Evolutionary conservation across 2,329 filamentous ascomycete genomes (phyloP).

Genomic region (Fusarium longipes): DNA sequence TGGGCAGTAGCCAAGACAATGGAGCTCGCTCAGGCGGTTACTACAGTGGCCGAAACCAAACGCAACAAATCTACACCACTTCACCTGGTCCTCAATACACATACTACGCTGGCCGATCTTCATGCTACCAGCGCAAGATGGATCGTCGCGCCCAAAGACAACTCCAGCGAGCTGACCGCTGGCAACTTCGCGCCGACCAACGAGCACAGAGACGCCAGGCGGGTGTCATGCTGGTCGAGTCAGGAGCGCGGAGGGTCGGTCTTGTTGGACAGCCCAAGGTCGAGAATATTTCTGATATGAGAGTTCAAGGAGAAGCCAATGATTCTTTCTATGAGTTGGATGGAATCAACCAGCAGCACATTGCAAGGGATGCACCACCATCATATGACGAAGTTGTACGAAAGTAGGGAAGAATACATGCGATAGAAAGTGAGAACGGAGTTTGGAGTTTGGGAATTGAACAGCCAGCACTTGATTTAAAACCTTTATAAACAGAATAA

Average conservation of each 20-base stretch:
- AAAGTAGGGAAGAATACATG: conserved; percentile 14
- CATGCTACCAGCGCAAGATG: conserved; percentile 24
- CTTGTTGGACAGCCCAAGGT: background rate
- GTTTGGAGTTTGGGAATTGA: background rate
- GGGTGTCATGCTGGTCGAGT: conserved; percentile 4
- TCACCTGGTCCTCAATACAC: background rate
- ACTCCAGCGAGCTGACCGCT: conserved; percentile 37
- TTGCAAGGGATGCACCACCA: conserved; percentile 31
- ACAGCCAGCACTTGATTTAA: background rate
- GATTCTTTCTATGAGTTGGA: conserved; percentile 19
- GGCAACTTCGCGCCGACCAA: conserved; percentile 38
- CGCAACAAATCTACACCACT: background rate
- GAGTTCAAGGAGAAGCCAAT: background rate
- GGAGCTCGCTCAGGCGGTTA: conserved; percentile 1
- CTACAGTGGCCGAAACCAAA: background rate
- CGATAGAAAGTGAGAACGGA: background rate
- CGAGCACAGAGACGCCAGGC: conserved; percentile 34
- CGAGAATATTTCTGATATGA: background rate
- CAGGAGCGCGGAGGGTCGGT: conserved; percentile 15
- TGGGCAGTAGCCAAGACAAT: conserved; percentile 3
- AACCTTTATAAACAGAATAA: background rate
- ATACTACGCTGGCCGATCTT: conserved; percentile 1
- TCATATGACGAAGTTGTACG: conserved; percentile 38
- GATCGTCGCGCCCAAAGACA: conserved; percentile 38
- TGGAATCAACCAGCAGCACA: conserved; percentile 3